Conservation (phyloP, 2,329 filamentous ascomycete genomes). For the Alternaria novae-zelandiae region DNA sequence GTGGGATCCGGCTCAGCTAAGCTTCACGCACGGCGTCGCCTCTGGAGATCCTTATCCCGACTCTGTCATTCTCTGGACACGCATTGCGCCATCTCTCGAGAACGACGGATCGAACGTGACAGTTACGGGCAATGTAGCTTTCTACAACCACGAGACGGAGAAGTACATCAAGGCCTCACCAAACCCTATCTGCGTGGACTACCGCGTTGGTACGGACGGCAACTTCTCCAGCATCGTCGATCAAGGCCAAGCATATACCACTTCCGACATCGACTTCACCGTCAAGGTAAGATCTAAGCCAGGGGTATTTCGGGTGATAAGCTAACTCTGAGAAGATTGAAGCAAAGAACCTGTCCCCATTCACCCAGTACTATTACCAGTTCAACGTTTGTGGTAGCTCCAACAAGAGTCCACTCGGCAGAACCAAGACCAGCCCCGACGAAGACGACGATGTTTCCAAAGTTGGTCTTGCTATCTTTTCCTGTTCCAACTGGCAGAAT, state of each 20-base stretch:
- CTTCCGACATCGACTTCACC: slow-evolving; percentile 77
- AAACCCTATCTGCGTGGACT: slow-evolving; percentile 71
- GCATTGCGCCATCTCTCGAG: slow-evolving; percentile 46
- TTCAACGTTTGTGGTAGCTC: slow-evolving; percentile 71
- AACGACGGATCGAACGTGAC: slow-evolving; percentile 55
- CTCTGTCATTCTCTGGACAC: slow-evolving; percentile 46
- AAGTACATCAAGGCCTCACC: slow-evolving; percentile 61
- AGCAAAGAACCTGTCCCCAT: slow-evolving; percentile 66
- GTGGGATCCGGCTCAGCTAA: slow-evolving; percentile 48
- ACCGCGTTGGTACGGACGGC: slow-evolving; percentile 62
- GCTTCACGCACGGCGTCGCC: slow-evolving; percentile 55
- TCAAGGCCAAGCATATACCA: slow-evolving; percentile 70
- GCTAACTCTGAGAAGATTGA: slow-evolving; percentile 60
- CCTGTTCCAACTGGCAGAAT: slow-evolving; percentile 63
- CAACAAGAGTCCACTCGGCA: slow-evolving; percentile 66
- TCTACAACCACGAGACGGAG: slow-evolving; percentile 62
- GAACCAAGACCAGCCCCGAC: slow-evolving; percentile 72
- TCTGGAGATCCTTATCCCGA: slow-evolving; percentile 55
- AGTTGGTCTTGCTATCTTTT: slow-evolving; percentile 72
- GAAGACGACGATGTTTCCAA: slow-evolving; percentile 62
- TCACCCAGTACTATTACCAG: slow-evolving; percentile 73
- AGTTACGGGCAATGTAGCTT: slow-evolving; percentile 61
- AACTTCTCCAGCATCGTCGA: slow-evolving; percentile 58
- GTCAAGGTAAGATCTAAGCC: slow-evolving; percentile 61
- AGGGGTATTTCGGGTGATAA: not conserved